Evolutionary conservation across 2,329 filamentous ascomycete species (phyloP), one percentile per base, ranked within the genome.

Genomic region (Aspergillus hortae): DNA sequence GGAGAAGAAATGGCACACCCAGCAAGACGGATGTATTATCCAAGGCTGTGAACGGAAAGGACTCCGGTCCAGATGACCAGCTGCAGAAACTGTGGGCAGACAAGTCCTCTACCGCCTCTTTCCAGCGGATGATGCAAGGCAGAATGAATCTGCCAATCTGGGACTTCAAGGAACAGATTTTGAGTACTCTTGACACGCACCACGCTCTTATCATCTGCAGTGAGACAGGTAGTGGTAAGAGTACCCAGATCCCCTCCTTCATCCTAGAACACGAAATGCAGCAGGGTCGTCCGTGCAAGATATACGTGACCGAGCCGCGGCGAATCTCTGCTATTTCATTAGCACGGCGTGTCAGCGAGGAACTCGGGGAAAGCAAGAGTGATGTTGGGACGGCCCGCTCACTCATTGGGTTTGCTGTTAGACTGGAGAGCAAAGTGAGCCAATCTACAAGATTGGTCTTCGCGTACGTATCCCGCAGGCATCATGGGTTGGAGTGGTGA

Each of bases 211-310:
- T 99, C 54, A 83, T 99, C 27, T 97, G 92, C 67, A 94, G 94
- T 67, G 94, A 99, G 73, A 99, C 94, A 2, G 94, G 94, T 60
- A 96, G 86, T 68, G 94, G 94, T 58, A 99, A 99, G 77, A 96
- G 91, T 70, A 99, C 94, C 0, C 94, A 99, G 65, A 88, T 96
- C n/a, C 94, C 94, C 4, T 87, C 92, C 0, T 97, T 95, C 66
- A 83, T 99, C 49, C 77, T 99, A 6, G 94, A 99, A 69, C 84
- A 96, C 63, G 87, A 96, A 65, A 80, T 99, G 46, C 82, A 84
- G 3, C 82, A 87, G 56, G 92, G 92, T 4, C 87, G 85, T 57
- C 77, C 84, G 4, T 97, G 92, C 73, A 96, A 95, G 65, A 86
- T 99, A 10, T 97, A 92, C 68, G 96, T 94, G 67, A 96, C 94